Percentiles rank a stretch among this genome's conserved stretches.
These are phyloP conservation scores for Penicillium paxilli DNA, from an alignment of 495 filamentous ascomycete genomes.

Conservation along the genomic window DNA sequence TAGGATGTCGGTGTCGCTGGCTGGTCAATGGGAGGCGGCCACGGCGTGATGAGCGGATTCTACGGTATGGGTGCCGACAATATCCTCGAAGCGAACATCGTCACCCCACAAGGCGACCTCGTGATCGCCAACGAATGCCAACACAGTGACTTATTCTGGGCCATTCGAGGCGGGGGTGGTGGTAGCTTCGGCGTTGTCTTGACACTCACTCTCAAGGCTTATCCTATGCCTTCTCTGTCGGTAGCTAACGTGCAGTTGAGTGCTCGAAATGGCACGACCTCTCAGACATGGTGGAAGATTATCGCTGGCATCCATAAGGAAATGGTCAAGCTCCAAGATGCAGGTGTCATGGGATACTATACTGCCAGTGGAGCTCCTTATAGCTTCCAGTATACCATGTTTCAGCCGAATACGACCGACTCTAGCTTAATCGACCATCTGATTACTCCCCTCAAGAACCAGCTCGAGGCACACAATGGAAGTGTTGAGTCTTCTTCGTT, in stretches of 20 bases:
- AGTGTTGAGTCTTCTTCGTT: neutral
- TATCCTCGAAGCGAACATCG: conserved; percentile 40
- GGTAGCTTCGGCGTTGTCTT: conserved; percentile 49
- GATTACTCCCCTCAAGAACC: neutral
- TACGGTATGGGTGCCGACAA: conserved; percentile 41
- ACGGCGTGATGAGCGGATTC: conserved; percentile 25
- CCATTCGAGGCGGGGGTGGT: conserved; percentile 44
- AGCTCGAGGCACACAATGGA: neutral
- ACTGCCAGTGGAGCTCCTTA: neutral
- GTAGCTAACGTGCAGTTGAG: neutral
- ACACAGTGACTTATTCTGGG: conserved; percentile 58
- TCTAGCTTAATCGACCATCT: neutral
- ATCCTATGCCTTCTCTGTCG: conserved; percentile 17
- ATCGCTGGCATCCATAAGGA: neutral
- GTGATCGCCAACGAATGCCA: conserved; percentile 47
- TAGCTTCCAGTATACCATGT: neutral
- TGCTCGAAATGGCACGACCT: conserved; percentile 11
- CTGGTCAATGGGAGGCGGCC: conserved; percentile 39
- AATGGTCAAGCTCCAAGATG: conserved; percentile 2
- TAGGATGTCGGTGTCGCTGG: conserved; percentile 43
- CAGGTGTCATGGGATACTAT: conserved; percentile 7
- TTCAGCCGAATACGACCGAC: neutral
- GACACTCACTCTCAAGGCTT: conserved; percentile 42
- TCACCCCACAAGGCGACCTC: conserved; percentile 52
- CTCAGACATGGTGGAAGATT: conserved; percentile 9